phyloP scores from a whole-genome alignment of 345 rosid genomes.

The Xanthoceras sorbifolium region DNA sequence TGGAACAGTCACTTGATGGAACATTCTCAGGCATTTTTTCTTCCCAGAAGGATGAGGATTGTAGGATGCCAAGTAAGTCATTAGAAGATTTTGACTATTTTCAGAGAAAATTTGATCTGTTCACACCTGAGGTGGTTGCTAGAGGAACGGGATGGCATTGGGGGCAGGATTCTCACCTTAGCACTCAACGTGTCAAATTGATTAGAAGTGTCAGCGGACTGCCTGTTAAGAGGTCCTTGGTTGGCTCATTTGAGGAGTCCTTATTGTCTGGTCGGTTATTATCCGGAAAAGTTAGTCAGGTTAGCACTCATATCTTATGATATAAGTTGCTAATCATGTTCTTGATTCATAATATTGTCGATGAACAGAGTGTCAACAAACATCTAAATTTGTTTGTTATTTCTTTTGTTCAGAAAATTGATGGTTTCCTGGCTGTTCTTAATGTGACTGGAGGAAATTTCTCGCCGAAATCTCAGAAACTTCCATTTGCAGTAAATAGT shows the following conservation, averaged over 20 bases:
- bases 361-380: not conserved
- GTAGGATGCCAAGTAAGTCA: constrained; percentile 36
- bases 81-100: constrained; percentile 41
- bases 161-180: constrained; percentile 34
- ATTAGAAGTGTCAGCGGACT: constrained; percentile 49
- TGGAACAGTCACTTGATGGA: constrained; percentile 39
- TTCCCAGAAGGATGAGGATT: constrained; percentile 36
- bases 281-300: constrained; percentile 59
- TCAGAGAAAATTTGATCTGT: constrained; percentile 36
- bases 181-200: constrained; percentile 31
- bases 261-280: constrained; percentile 59
- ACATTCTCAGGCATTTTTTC: constrained; percentile 27
- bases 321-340: not conserved
- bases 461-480: constrained; percentile 53
- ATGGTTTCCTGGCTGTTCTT: constrained; percentile 59
- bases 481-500: constrained; percentile 60
- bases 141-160: constrained; percentile 29
- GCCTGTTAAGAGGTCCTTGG: constrained; percentile 58
- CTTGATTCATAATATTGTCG: not conserved
- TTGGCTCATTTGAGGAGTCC: constrained; percentile 84
- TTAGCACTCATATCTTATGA: constrained; percentile 25
- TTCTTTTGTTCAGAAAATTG: constrained; percentile 41
- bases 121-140: constrained; percentile 36
- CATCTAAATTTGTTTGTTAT: constrained; percentile 12
- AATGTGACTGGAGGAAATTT: constrained; percentile 62